Conservation (phyloP, 192 early-diverging fungal genomes). For the Entomortierella beljakovae region DNA sequence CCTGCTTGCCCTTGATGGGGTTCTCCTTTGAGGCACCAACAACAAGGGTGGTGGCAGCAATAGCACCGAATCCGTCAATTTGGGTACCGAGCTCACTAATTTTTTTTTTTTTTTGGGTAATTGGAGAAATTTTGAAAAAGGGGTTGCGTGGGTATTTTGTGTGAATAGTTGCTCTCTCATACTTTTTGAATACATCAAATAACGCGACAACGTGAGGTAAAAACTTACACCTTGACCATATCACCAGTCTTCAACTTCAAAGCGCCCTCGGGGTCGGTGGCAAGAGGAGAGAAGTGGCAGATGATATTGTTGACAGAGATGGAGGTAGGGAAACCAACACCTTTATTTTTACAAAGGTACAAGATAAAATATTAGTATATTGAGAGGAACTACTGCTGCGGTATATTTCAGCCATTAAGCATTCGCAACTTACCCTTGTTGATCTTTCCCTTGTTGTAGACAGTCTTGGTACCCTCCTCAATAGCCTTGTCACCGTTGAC, state of each 20-base stretch:
- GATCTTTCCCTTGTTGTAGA: slow-evolving; percentile 84
- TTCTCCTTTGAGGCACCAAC: slow-evolving; percentile 84
- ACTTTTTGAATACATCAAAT: background rate
- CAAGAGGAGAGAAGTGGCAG: slow-evolving; percentile 88
- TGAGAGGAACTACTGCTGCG: too few relatives aligned
- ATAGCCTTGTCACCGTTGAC: slow-evolving; percentile 88
- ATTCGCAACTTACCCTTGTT: slow-evolving; percentile 67
- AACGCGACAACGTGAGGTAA: background rate
- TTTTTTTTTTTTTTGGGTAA: background rate
- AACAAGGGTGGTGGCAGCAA: slow-evolving; percentile 85
- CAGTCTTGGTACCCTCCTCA: slow-evolving; percentile 78
- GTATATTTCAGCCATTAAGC: background rate
- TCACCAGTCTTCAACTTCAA: slow-evolving; percentile 79
- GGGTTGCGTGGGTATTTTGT: background rate
- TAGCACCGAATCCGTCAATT: slow-evolving; percentile 90
- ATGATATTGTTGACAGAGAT: slow-evolving; percentile 87
- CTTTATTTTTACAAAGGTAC: slow-evolving; percentile 50
- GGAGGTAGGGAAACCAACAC: slow-evolving; percentile 90
- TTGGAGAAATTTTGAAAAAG: background rate
- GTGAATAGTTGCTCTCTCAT: background rate
- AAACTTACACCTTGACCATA: slow-evolving; percentile 87
- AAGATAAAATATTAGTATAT: slow-evolving; percentile 1
- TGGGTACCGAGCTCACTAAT: slow-evolving; percentile 86
- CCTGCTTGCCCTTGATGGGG: slow-evolving; percentile 83
- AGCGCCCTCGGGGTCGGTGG: slow-evolving; percentile 72